A percentile compares a stretch with the other conserved stretches of the same genome.
These are phyloP conservation scores for Magnolia kwangsiensis DNA, from an alignment of 164 flowering plant species.

Conservation along the genomic window DNA sequence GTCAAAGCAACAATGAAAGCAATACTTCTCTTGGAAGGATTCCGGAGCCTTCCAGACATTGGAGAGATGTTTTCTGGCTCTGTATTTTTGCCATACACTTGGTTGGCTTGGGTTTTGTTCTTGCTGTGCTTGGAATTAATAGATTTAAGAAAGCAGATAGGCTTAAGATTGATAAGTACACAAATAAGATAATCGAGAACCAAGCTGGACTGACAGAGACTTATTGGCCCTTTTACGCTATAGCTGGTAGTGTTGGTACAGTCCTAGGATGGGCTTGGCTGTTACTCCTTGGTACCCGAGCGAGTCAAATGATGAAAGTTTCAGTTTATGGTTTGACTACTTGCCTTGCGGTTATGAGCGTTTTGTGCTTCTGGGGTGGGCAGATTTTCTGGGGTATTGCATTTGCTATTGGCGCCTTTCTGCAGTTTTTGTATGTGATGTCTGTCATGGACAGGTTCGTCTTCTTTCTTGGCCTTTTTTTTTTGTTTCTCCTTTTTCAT, in stretches of 20 bases:
- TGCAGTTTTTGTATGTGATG: constrained; percentile 89
- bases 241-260: constrained; percentile 77
- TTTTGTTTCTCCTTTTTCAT: neutral
- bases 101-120: constrained; percentile 54
- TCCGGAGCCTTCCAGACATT: constrained; percentile 50
- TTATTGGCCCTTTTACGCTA: constrained; percentile 82
- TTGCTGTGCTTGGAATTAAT: constrained; percentile 73
- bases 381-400: constrained; percentile 89
- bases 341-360: constrained; percentile 85
- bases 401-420: constrained; percentile 69
- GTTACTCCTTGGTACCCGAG: constrained; percentile 71
- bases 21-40: constrained; percentile 18
- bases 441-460: constrained; percentile 87
- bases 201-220: constrained; percentile 62
- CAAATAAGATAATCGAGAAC: constrained; percentile 39
- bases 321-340: constrained; percentile 88
- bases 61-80: constrained; percentile 95
- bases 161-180: constrained; percentile 67
- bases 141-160: constrained; percentile 72
- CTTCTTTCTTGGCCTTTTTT: neutral
- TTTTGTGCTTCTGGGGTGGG: constrained; percentile 82
- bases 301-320: constrained; percentile 82
- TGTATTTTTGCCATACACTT: constrained; percentile 60
- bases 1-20: constrained; percentile 34
- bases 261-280: constrained; percentile 82